phyloP scores from a whole-genome alignment of 1,284 basidiomycete species.

The Ustilago xerochloae region DNA sequence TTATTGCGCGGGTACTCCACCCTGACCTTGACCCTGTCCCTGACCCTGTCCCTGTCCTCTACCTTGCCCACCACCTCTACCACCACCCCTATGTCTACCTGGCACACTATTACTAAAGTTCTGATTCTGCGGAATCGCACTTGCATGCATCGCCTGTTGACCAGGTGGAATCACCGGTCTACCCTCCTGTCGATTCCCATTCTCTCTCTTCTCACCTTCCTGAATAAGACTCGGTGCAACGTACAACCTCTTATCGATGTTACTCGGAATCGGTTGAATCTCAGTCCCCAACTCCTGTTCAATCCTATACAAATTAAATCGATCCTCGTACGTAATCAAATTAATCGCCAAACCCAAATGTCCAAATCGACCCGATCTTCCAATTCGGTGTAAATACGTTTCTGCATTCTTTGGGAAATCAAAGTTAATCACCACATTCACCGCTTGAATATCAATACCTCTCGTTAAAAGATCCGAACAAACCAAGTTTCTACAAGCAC shows the following conservation, averaged over 20 bases:
- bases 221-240: constrained; percentile 65
- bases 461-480: constrained; percentile 94
- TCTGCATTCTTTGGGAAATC: constrained; percentile 99
- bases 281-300: constrained; percentile 98
- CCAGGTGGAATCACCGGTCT: constrained; percentile 66
- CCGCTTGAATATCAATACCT: constrained; percentile 99
- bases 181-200: constrained; percentile 62
- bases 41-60: constrained; percentile 15
- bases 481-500: constrained; percentile 96
- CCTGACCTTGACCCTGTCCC: too few relatives aligned
- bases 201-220: constrained; percentile 48
- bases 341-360: constrained; percentile 98
- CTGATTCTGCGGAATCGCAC: constrained; percentile 62
- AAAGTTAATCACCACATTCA: constrained; percentile 99
- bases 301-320: constrained; percentile 96
- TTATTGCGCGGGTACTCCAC: constrained; percentile 32
- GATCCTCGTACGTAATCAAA: constrained; percentile 85
- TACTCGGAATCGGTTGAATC: constrained; percentile 92
- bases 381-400: constrained; percentile 96
- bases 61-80: constrained; percentile 22
- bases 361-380: constrained; percentile 95
- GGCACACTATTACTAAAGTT: constrained; percentile 65
- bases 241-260: constrained; percentile 91
- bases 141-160: constrained; percentile 66
- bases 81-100: constrained; percentile 47